phyloP scores from a whole-genome alignment of 441 rosid genomes.

The Pelargonium citronellum region DNA sequence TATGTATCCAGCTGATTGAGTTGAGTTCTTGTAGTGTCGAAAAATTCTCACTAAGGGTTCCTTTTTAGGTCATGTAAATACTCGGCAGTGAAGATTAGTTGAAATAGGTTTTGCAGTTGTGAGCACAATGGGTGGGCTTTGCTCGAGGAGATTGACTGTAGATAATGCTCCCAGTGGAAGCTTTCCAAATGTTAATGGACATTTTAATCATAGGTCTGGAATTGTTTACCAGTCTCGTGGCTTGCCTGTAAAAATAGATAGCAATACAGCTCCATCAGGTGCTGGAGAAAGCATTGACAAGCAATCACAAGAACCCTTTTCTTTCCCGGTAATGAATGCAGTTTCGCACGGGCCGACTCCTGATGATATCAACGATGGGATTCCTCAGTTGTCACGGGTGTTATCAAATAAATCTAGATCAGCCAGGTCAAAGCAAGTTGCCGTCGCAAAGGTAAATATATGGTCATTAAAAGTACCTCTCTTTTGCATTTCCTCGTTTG shows the following conservation, averaged over 20 bases:
- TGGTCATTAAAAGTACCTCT: not conserved
- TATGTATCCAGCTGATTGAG: constrained; percentile 13
- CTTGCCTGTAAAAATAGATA: constrained; percentile 31
- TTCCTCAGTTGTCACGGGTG: constrained; percentile 63
- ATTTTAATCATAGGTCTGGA: constrained; percentile 35
- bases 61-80: constrained; percentile 21
- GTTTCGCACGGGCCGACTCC: constrained; percentile 36
- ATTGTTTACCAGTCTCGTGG: constrained; percentile 45
- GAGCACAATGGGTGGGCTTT: constrained; percentile 82
- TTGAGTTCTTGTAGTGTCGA: constrained; percentile 7
- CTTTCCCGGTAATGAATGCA: constrained; percentile 42
- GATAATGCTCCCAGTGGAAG: constrained; percentile 88
- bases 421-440: constrained; percentile 68
- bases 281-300: constrained; percentile 41
- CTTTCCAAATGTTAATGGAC: constrained; percentile 62
- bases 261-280: constrained; percentile 36
- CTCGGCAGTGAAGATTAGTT: constrained; percentile 19
- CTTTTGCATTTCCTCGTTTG: not conserved
- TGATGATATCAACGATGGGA: constrained; percentile 61
- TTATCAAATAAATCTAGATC: constrained; percentile 70
- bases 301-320: constrained; percentile 41
- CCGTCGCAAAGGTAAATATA: constrained; percentile 67
- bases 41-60: constrained; percentile 13
- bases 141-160: constrained; percentile 91
- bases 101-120: constrained; percentile 21